Evolutionary conservation across 2,329 filamentous ascomycete genomes (phyloP), one percentile per base, ranked within the genome.

Genomic region (Didymella keratinophila): DNA sequence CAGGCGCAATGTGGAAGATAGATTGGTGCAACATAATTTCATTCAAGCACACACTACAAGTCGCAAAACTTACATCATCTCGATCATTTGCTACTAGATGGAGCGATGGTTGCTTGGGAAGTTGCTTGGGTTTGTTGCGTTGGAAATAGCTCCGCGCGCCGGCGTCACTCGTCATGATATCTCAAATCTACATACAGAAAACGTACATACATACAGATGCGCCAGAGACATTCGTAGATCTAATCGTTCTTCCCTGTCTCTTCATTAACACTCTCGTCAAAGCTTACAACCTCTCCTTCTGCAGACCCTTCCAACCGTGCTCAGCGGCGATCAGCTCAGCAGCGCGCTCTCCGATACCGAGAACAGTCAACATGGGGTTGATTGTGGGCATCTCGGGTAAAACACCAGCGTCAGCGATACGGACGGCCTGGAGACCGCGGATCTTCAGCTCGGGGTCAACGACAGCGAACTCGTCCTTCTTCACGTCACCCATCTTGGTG

Each of bases 311-410:
- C 87, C 87, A 89, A 20, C 87, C 86, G 58, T 86, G 90, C 65
- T 92, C 87, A 73, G 88, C 83, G 28, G 89, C 89, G 73, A 97
- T 89, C 76, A 97, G 78, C 83, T 97, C 93, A 0, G 93, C 93
- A 6, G 87, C 89, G 56, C 90, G 84, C 85, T 97, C 93, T 8
- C 91, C 93, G 69, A 96, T 86, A 52, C 87, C 89, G 72, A 96
- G 78, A 5, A 96, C 92, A 1, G 92, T 97, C 72, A 96, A 81
- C 93, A 96, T 95, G 58, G 91, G 92, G 81, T 96, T 96, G 75
- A 95, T 89, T 52, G 86, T 90, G 44, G 90, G 84, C 87, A 96
- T 96, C 61, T 90, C 90, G 0, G 92, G 93, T 82, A 96, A 96
- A 49, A 96, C 86, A 70, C 92, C 91, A 0, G 92, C 92, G 76